Evolutionary conservation across 1,284 basidiomycete species (phyloP), one percentile per base, ranked within the genome.

Genomic region (Rhodotorula sp.): DNA sequence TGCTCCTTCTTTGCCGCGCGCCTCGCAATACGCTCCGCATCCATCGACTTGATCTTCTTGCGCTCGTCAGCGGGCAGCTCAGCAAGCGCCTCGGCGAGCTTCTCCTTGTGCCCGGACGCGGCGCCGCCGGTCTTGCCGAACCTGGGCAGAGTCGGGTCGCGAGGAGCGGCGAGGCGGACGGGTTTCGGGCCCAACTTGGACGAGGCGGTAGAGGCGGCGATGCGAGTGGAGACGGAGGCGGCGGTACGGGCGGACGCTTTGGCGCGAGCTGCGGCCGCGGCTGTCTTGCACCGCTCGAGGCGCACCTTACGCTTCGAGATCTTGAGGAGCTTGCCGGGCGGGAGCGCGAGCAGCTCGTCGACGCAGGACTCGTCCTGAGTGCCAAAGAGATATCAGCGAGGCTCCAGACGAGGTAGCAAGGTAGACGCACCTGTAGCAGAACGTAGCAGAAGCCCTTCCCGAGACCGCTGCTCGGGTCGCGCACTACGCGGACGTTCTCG

Each of bases 401-500:
- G 5, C 22, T 11, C 8, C 18, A 28, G 53, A 28, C 15, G n/a
- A 11, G 13, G 30, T 40, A 30, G 37, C 44, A 5, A 46, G 24
- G 2, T 70, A 54, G 59, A 85, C 88, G 77, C 79, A 92, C 94
- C 63, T 83, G 79, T 75, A 98, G 93, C 75, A 92, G 88, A 15
- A 98, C 88, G 79, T 98, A 98, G 16, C 89, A 94, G 78, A 99
- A 95, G 2, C 95, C 95, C 82, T 97, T 98, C n/a, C 95, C 95
- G 47, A 98, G 85, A 76, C 94, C 94, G 1, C 93, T 96, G 66
- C 92, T 92, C 75, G 87, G 87, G 81, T 99, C 95, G 56, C 93
- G 86, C 56, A 99, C 85, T 69, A 98, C 87, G 46, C 95, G 86
- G 15, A 98, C 93, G 37, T 86, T 86, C 11, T 86, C 86, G 10